These are phyloP conservation scores for Mycena olivaceomarginata DNA, from an alignment of 768 basidiomycete species.

Conservation along the genomic window DNA sequence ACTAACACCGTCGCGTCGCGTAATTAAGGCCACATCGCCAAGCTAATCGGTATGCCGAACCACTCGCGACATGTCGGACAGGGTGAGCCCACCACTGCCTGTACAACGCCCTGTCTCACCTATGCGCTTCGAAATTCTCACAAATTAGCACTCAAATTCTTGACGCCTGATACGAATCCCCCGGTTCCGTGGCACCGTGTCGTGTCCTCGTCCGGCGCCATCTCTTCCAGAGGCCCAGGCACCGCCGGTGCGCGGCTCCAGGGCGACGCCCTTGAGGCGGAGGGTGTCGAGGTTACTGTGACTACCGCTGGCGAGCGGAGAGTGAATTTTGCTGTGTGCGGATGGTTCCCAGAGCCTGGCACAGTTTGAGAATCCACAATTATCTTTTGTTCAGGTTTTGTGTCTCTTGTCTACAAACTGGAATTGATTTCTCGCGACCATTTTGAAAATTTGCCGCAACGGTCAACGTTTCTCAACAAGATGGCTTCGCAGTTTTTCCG, in stretches of 20 bases:
- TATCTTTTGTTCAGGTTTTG: too few relatives aligned
- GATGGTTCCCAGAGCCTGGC: conserved; percentile 77
- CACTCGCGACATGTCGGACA: conserved; percentile 90
- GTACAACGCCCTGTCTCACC: conserved; percentile 16
- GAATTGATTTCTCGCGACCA: too few relatives aligned
- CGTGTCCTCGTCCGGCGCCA: conserved; percentile 79
- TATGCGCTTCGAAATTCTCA: neutral
- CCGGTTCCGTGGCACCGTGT: conserved; percentile 92
- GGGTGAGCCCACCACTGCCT: conserved; percentile 63
- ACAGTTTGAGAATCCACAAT: conserved; percentile 14
- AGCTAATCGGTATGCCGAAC: conserved; percentile 85
- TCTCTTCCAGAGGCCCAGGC: conserved; percentile 90
- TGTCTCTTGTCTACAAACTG: too few relatives aligned
- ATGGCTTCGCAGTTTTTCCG: too few relatives aligned
- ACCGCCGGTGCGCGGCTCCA: conserved; percentile 88
- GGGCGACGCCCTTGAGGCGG: conserved; percentile 83
- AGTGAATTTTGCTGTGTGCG: conserved; percentile 74
- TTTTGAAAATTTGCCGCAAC: too few relatives aligned
- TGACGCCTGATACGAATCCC: conserved; percentile 74
- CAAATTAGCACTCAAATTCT: conserved; percentile 82
- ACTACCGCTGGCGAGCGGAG: conserved; percentile 74
- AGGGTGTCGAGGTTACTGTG: conserved; percentile 85
- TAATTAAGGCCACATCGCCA: conserved; percentile 83
- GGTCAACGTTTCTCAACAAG: too few relatives aligned
- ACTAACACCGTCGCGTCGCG: conserved; percentile 8